These are phyloP conservation scores for Sporothrix schenckii DNA, from an alignment of 2,329 filamentous ascomycete species.

Conservation along the genomic window DNA sequence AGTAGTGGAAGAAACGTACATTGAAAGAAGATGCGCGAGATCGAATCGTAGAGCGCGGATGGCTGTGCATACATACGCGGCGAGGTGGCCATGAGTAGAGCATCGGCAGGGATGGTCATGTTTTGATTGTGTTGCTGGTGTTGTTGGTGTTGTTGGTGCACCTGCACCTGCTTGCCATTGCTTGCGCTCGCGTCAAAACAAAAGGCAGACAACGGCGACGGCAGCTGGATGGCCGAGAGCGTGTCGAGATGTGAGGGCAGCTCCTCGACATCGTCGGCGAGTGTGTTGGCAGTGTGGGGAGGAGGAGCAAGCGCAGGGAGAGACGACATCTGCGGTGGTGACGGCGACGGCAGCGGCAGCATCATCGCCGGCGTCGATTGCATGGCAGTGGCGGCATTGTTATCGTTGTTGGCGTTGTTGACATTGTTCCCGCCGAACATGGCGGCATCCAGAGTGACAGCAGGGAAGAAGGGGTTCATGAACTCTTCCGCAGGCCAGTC, in stretches of 20 bases:
- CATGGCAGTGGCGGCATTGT: neutral
- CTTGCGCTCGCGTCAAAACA: neutral
- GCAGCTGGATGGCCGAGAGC: neutral
- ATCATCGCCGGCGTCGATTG: neutral
- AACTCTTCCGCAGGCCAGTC: constrained; percentile 17
- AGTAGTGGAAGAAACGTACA: constrained; percentile 20
- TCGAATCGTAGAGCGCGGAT: constrained; percentile 27
- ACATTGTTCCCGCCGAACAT: neutral
- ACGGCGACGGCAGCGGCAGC: neutral
- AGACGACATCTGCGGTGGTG: neutral
- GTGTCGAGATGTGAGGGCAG: constrained; percentile 16
- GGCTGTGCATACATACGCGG: constrained; percentile 29
- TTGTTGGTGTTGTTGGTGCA: neutral
- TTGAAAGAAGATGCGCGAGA: constrained; percentile 30
- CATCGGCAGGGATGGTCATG: constrained; percentile 4
- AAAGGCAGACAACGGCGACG: neutral
- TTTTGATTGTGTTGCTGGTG: neutral
- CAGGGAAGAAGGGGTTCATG: constrained; percentile 23
- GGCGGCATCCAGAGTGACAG: constrained; percentile 10
- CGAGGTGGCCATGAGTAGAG: constrained; percentile 1
- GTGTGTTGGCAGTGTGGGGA: neutral
- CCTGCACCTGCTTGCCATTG: too few species aligned
- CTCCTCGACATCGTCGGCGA: constrained; percentile 11
- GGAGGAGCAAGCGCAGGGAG: neutral
- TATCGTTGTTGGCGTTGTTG: neutral